Base-by-base conservation (phyloP, 2,329 filamentous ascomycete genomes). In the Xylariaceae sp. region DNA sequence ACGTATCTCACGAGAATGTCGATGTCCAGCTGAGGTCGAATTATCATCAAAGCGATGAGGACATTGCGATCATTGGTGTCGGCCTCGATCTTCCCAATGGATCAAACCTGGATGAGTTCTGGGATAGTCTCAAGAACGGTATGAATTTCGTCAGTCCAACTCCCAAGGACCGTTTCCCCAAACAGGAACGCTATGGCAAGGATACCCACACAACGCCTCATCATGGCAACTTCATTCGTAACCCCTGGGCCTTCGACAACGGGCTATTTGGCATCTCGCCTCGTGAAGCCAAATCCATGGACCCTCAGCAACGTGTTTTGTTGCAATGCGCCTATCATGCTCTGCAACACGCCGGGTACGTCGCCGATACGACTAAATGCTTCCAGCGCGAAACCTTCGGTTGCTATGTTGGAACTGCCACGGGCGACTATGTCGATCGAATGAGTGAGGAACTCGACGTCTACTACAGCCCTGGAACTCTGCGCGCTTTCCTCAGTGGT, bases 371-470 rank as follows among this genome's bases (percentile, higher is more conserved):
- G 10, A 68, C 66, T 0, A 55, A 56, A 11, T 53, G 61, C 3
- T 64, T 61, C 13, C 64, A 65, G 23, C 58, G 63, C 4, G 64
- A 71, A 37, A 64, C 62, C 2, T 65, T 71, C 23, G 73, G 72
- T 1, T 70, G 68, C 50, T 74, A 67, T 35, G 64, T 73, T 13
- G 72, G 71, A 15, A 61, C 66, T 5, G 65, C 65, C 11, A 66
- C 61, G 6, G 63, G 61, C 3, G 69, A 74, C 51, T 74, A 74
- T 52, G 56, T 66, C 4, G 64, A 70, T 39, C 73, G 73, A 56
- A 44, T 71, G 15, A 58, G 65, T 9, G 57, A 69, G 7, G 55
- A 69, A 3, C 63, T 69, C 2, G 71, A 65, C 49, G 71, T 72
- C 1, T 74, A 68, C 52, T 66, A 72, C 3, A 66, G 65, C 11